Base-by-base conservation (phyloP, 2,329 filamentous ascomycete genomes). In the Fusarium newnesense region DNA sequence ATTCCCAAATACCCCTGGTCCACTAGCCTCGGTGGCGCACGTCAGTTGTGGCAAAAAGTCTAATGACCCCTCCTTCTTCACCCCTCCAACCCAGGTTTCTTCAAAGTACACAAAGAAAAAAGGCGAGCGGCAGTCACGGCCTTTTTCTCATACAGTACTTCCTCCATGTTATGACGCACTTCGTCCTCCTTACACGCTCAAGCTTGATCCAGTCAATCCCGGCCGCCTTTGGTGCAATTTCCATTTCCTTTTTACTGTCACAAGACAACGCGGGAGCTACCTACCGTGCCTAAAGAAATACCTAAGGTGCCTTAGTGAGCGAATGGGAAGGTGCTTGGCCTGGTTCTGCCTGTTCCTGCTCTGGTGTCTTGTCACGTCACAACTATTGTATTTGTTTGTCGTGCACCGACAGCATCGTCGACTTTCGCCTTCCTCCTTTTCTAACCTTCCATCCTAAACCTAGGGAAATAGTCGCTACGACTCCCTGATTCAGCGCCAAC, bases 81-180 rank as follows among this genome's bases (percentile, higher is more conserved):
- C 75, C 76, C 76, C 76, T 78, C 75, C 76, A 72, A 76, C 76
- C 69, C 72, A 64, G 52, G 46, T 42, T 36, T 42, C 42, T 60
- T 34, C 26, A 61, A 74, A 66, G 72, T 76, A 75, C 70, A 76
- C 65, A 76, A 53, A 73, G 47, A 60, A 72, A 71, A 69, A 72
- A 73, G 56, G 50, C n/a, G 44, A 36, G 36, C 64, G 67, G 60
- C 67, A 69, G 47, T 66, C 65, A 56, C 52, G 28, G 73, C 44
- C 61, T 74, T 64, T 37, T 42, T 46, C 43, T 44, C 40, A 49
- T 44, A 60, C 58, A 57, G 50, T 57, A 69, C 66, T 46, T 63
- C 26, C n/a, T 64, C 56, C 57, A 21, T 77, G 75, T 76, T 77
- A 78, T 78, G 76, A 78, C 76, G 76, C 76, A 78, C 65, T 43